A percentile compares a stretch with the other conserved stretches of the same genome.
Evolutionary conservation across 768 basidiomycete species (phyloP).

Genomic region (Galerina marginata): DNA sequence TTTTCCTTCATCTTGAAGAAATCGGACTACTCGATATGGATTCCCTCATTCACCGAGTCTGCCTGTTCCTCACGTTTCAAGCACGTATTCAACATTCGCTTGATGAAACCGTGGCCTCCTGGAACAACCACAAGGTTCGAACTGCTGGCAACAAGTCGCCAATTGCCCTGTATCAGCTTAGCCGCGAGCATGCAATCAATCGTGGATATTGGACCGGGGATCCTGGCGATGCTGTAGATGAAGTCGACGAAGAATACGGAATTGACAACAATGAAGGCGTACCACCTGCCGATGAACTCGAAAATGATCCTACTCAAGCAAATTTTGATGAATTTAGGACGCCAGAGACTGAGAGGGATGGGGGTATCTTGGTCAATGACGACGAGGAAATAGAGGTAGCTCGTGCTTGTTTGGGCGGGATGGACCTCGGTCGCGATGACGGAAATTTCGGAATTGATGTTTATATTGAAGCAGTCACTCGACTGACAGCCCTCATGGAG

Average conservation of each 20-base stretch:
- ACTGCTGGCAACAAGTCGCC: constrained; percentile 16
- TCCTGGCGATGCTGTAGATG: constrained; percentile 6
- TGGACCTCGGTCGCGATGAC: constrained; percentile 13
- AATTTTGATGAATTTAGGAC: neutral
- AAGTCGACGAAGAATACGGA: constrained; percentile 3
- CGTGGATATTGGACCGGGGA: constrained; percentile 17
- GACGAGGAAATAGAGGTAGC: constrained; percentile 15
- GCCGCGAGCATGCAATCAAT: constrained; percentile 6
- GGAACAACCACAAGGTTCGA: constrained; percentile 15
- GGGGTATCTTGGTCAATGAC: constrained; percentile 14
- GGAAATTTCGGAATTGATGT: constrained; percentile 18
- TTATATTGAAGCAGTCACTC: constrained; percentile 2
- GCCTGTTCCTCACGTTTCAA: constrained; percentile 12
- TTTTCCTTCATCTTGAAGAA: constrained; percentile 32
- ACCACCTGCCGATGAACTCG: constrained; percentile 16
- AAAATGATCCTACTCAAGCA: constrained; percentile 1
- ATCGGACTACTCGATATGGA: constrained; percentile 28
- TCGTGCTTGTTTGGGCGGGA: constrained; percentile 1
- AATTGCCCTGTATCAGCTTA: constrained; percentile 11
- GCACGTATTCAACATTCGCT: constrained; percentile 10
- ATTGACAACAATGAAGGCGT: constrained; percentile 1
- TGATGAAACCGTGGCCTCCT: constrained; percentile 12
- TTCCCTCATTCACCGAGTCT: constrained; percentile 7
- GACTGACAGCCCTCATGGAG: too few species aligned
- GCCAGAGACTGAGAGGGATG: neutral